Evolutionary conservation across 192 early-diverging fungal species (phyloP).

Genomic region (Coemansia sp.): DNA sequence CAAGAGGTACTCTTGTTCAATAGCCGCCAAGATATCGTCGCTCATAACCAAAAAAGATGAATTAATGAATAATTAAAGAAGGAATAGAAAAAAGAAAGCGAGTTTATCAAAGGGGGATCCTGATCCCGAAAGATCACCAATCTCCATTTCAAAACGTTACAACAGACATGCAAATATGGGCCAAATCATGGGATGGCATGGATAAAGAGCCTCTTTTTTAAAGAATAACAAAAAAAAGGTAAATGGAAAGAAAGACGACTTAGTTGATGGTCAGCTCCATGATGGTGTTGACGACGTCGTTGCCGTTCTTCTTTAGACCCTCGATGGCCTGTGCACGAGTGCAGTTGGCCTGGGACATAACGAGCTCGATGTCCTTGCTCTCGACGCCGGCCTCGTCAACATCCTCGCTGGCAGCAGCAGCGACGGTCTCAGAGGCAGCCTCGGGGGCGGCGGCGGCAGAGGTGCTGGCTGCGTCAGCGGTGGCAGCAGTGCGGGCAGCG

Average conservation of each 20-base stretch:
- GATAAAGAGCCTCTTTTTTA: background rate
- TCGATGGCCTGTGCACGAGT: constrained; percentile 85
- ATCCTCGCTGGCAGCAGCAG: constrained; percentile 56
- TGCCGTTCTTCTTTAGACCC: constrained; percentile 81
- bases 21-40: constrained; percentile 21
- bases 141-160: no score
- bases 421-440: constrained; percentile 31
- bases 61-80: no score
- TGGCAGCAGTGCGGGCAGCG: constrained; percentile 32
- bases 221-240: no score
- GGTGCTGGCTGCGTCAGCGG: constrained; percentile 35
- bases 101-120: no score
- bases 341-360: constrained; percentile 87
- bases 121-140: no score
- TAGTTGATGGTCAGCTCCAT: constrained; percentile 63
- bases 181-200: background rate
- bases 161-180: background rate
- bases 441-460: constrained; percentile 44
- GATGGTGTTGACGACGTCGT: constrained; percentile 96
- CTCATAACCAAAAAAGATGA: constrained; percentile 20
- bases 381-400: constrained; percentile 83
- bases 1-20: constrained; percentile 41
- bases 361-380: constrained; percentile 90
- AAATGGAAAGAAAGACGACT: background rate
- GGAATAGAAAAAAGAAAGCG: no score